Evolutionary conservation across 352 stramenopile genomes (phyloP).

Genomic region (Phytophthora agathidicida): DNA sequence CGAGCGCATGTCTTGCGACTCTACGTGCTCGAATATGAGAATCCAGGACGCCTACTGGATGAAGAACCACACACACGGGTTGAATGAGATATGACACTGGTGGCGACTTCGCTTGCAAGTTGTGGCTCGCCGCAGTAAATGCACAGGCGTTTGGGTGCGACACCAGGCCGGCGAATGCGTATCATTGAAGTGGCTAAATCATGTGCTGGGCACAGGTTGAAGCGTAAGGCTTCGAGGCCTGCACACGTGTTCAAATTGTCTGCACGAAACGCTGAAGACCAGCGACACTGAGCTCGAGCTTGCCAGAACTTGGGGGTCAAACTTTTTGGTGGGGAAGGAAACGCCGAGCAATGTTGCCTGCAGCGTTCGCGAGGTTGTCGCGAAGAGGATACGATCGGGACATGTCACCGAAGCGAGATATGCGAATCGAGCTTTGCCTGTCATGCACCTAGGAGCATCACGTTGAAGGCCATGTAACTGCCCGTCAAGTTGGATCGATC

Average conservation of each 20-base stretch:
- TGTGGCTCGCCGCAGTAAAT: background rate
- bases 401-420: slow-evolving; percentile 65
- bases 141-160: slow-evolving; percentile 9
- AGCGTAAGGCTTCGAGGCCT: background rate
- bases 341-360: slow-evolving; percentile 83
- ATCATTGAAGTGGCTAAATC: slow-evolving; percentile 12
- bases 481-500: slow-evolving; percentile 24
- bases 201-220: slow-evolving; percentile 7
- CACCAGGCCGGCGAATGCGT: slow-evolving; percentile 3
- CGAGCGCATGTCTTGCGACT: too few relatives aligned
- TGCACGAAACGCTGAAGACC: too few relatives aligned
- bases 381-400: slow-evolving; percentile 16
- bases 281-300: too few relatives aligned
- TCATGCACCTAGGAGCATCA: slow-evolving; percentile 46
- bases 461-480: slow-evolving; percentile 7
- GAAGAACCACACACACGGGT: too few relatives aligned
- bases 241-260: too few relatives aligned
- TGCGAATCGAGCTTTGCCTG: slow-evolving; percentile 95
- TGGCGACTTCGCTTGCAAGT: slow-evolving; percentile 1
- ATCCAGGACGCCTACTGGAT: too few relatives aligned
- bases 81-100: slow-evolving; percentile 14
- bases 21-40: too few relatives aligned
- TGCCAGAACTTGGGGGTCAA: too few relatives aligned
- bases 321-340: slow-evolving; percentile 1
- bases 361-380: slow-evolving; percentile 23